Evolutionary conservation across 2,329 filamentous ascomycete species (phyloP).

Genomic region (Cercospora sp.): DNA sequence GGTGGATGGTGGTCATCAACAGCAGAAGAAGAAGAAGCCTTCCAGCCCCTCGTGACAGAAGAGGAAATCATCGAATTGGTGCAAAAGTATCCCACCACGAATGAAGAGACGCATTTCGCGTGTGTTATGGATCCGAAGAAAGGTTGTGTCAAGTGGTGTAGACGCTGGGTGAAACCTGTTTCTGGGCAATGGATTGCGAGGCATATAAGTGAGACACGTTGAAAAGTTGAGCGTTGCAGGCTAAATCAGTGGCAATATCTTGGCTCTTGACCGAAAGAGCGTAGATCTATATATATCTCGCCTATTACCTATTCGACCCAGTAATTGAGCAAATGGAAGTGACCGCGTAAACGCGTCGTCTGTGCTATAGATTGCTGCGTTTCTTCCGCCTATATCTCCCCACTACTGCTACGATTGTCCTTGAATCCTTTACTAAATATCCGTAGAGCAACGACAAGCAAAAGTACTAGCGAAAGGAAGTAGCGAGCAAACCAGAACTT

Average conservation of each 20-base stretch:
- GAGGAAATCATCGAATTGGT: constrained; percentile 52
- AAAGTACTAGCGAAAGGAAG: no score
- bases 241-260: no score
- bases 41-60: constrained; percentile 33
- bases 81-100: constrained; percentile 54
- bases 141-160: constrained; percentile 26
- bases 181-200: constrained; percentile 25
- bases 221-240: background rate
- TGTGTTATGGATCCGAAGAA: constrained; percentile 56
- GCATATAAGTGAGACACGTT: constrained; percentile 20
- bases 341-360: no score
- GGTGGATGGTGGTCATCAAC: background rate
- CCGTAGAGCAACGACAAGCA: no score
- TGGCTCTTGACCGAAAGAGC: background rate
- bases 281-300: no score
- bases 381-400: no score
- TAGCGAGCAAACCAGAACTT: no score
- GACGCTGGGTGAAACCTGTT: constrained; percentile 27
- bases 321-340: no score
- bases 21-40: background rate
- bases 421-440: no score
- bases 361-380: no score
- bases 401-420: no score
- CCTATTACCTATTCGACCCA: no score
- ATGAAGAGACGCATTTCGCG: constrained; percentile 60